These are phyloP conservation scores for Aspergillus leporis DNA, from an alignment of 495 filamentous ascomycete genomes.

Conservation along the genomic window DNA sequence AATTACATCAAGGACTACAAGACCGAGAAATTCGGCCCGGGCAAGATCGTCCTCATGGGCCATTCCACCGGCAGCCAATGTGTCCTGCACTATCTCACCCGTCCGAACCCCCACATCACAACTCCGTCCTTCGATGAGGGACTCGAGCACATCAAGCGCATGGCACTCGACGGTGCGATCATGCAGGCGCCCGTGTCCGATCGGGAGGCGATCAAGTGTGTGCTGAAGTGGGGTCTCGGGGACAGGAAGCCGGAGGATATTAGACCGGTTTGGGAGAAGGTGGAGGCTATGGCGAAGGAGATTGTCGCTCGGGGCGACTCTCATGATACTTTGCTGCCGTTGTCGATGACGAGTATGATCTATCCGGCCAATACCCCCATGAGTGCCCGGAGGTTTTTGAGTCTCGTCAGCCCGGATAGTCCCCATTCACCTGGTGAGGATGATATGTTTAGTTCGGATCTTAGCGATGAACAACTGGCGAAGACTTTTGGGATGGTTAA, in stretches of 20 bases:
- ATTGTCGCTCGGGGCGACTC: constrained; percentile 19
- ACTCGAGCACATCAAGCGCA: constrained; percentile 30
- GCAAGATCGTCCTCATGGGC: constrained; percentile 77
- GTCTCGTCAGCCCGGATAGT: constrained; percentile 56
- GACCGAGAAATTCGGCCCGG: constrained; percentile 33
- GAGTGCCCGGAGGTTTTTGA: constrained; percentile 63
- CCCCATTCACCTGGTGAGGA: constrained; percentile 65
- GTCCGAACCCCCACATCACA: constrained; percentile 34
- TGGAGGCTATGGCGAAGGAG: constrained; percentile 28
- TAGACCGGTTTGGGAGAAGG: constrained; percentile 31
- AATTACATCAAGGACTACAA: constrained; percentile 62
- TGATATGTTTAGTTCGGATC: constrained; percentile 82
- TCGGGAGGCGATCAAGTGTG: constrained; percentile 62
- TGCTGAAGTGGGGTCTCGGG: constrained; percentile 32
- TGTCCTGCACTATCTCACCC: constrained; percentile 68
- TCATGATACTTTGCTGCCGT: constrained; percentile 36
- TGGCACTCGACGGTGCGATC: constrained; percentile 71
- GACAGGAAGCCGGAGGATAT: constrained; percentile 30
- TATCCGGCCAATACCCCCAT: constrained; percentile 52
- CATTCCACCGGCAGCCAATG: constrained; percentile 87
- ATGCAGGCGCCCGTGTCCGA: constrained; percentile 81
- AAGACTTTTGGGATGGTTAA: constrained; percentile 64
- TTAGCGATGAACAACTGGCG: constrained; percentile 56
- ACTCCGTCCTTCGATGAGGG: constrained; percentile 33
- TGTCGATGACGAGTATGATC: constrained; percentile 34